Evolutionary conservation across 2,329 filamentous ascomycete species (phyloP).

Genomic region (Xylaria sp.): DNA sequence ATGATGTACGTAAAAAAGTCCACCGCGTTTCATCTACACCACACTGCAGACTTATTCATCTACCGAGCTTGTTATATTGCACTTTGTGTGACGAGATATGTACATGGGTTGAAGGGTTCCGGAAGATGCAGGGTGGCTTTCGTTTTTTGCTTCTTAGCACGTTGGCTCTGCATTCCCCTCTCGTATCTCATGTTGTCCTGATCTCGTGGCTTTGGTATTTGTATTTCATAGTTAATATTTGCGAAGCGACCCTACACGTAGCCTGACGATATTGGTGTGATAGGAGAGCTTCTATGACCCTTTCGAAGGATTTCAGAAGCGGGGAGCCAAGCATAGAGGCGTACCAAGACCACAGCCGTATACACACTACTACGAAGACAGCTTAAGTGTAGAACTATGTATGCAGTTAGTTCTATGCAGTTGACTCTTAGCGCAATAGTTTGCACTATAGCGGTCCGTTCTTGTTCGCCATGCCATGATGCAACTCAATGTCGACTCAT

Average conservation of each 20-base stretch:
- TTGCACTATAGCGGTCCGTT: conserved; percentile 1
- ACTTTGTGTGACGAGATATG: not conserved
- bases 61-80: not conserved
- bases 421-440: not conserved
- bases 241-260: not conserved
- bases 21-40: not conserved
- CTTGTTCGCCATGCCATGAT: conserved; percentile 8
- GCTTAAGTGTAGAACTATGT: conserved; percentile 14
- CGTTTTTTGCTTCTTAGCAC: not conserved
- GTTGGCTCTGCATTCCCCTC: not conserved
- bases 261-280: not conserved
- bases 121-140: not conserved
- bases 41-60: not conserved
- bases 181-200: not conserved
- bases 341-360: conserved; percentile 13
- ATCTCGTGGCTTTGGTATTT: not conserved
- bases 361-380: conserved; percentile 4
- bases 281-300: not conserved
- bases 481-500: conserved; percentile 7
- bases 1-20: conserved; percentile 8
- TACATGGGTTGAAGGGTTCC: not conserved
- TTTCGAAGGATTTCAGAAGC: conserved; percentile 12
- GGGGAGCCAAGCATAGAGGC: conserved; percentile 19
- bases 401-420: conserved; percentile 2
- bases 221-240: not conserved